A percentile compares a stretch with the other conserved stretches of the same genome.
phyloP scores from a whole-genome alignment of 345 rosid species.

The Iberis pinnata region DNA sequence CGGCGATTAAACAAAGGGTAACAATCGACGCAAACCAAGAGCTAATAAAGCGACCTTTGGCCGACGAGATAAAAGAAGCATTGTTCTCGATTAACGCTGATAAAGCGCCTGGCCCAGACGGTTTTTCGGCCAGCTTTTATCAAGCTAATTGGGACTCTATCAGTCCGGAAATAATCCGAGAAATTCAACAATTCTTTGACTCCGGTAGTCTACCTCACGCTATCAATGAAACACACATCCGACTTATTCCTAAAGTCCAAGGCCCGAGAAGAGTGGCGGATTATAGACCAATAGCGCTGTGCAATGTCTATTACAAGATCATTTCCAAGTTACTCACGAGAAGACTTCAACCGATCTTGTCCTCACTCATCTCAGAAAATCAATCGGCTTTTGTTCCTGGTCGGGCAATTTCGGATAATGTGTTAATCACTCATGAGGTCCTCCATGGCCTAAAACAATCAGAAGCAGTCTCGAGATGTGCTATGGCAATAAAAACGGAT shows the following conservation, averaged over 20 bases:
- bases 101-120: neutral
- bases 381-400: neutral
- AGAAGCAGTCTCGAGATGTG: too few relatives aligned
- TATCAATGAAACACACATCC: neutral
- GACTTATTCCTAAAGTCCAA: neutral
- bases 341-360: neutral
- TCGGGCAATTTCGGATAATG: neutral
- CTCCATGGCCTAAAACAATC: too few relatives aligned
- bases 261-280: neutral
- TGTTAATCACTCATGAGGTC: too few relatives aligned
- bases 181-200: neutral
- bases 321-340: neutral
- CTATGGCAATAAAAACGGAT: too few relatives aligned
- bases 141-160: neutral
- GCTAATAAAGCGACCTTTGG: too few relatives aligned
- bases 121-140: neutral
- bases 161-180: neutral
- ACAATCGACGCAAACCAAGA: too few relatives aligned
- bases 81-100: neutral
- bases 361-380: neutral
- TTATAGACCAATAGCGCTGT: neutral
- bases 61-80: neutral
- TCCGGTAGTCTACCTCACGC: rapidly evolving
- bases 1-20: too few relatives aligned
- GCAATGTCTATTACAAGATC: neutral